Percentiles rank a stretch among this genome's conserved stretches.
Evolutionary conservation across 169 alveolate genomes (phyloP).

Genomic region (Cryptosporidium ubiquitum): DNA sequence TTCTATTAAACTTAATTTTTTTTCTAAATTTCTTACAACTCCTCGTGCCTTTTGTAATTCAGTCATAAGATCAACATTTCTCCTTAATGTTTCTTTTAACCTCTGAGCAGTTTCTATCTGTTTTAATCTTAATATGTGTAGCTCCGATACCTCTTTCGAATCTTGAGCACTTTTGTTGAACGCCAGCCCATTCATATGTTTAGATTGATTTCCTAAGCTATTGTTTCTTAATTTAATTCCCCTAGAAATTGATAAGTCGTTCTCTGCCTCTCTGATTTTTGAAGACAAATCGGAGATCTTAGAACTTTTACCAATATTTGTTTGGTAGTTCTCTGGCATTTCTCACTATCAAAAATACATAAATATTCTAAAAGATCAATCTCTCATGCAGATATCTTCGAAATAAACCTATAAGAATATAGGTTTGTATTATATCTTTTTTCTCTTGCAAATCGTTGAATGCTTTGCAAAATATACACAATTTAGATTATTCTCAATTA

Average conservation of each 20-base stretch:
- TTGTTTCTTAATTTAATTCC: background rate
- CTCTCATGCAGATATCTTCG: background rate
- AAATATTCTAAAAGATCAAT: background rate
- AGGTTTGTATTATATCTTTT: background rate
- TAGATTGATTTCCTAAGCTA: background rate
- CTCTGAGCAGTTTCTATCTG: constrained; percentile 74
- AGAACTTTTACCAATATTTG: constrained; percentile 17
- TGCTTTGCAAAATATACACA: background rate
- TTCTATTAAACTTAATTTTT: constrained; percentile 28
- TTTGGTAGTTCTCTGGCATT: constrained; percentile 56
- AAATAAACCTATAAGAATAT: background rate
- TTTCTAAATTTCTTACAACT: constrained; percentile 49
- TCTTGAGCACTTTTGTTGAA: background rate
- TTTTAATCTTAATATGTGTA: constrained; percentile 51
- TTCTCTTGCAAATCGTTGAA: background rate
- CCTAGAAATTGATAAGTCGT: constrained; percentile 3
- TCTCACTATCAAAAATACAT: background rate
- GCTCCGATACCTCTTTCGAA: constrained; percentile 24
- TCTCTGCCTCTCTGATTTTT: constrained; percentile 55
- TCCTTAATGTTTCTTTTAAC: constrained; percentile 61
- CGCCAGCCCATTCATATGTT: background rate
- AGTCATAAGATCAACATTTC: constrained; percentile 70
- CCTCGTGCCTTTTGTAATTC: constrained; percentile 69
- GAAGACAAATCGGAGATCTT: constrained; percentile 58
- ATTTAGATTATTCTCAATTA: background rate